Evolutionary conservation across 2,329 filamentous ascomycete genomes (phyloP), one percentile per base, ranked within the genome.

Genomic region (Hymenotorrendiella dingleyae): DNA sequence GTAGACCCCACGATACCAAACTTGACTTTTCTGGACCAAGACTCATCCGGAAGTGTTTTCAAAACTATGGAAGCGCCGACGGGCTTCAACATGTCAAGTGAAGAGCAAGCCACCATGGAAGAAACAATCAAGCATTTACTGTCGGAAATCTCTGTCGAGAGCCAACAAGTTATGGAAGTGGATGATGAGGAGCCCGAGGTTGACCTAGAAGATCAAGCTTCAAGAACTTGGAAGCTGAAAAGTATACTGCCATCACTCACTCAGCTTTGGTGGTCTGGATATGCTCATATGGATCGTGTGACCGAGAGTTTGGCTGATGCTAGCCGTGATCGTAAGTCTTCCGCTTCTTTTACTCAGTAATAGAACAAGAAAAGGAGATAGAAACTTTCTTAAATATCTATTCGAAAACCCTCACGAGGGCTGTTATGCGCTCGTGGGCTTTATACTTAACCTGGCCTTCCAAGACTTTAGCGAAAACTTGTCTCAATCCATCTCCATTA

Each of bases 251-350:
- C 49, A 9, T 40, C 41, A 5, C 32, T 62, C 26, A 52, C 64
- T 36, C 53, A 68, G 14, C 60, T 70, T 4, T 71, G 68, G 61
- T 58, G 64, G 24, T 53, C 68, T 6, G 60, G 62, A 1, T 66
- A 64, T 0, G 50, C 60, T 7, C 63, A 70, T 1, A 60, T 80
- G 12, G 70, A 73, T 40, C 42, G 54, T 2, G 62, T 74, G 28
- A 70, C 71, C 2, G 69, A 78, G 55, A 72, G 70, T 43, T 56
- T 80, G 0, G 77, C 70, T 1, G 70, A 80, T 50, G 72, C 68
- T 4, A 76, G 75, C 49, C 67, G 77, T 54, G 69, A 75, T 55
- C 68, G 75, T 78, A 54, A 66, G 72, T 60, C 17, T 19, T 10
- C 26, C 9, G 26, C 19, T n/a, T 36, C 23, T 4, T 5, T 8